phyloP scores from a whole-genome alignment of 2,329 filamentous ascomycete species.

The Epichloe glyceriae region DNA sequence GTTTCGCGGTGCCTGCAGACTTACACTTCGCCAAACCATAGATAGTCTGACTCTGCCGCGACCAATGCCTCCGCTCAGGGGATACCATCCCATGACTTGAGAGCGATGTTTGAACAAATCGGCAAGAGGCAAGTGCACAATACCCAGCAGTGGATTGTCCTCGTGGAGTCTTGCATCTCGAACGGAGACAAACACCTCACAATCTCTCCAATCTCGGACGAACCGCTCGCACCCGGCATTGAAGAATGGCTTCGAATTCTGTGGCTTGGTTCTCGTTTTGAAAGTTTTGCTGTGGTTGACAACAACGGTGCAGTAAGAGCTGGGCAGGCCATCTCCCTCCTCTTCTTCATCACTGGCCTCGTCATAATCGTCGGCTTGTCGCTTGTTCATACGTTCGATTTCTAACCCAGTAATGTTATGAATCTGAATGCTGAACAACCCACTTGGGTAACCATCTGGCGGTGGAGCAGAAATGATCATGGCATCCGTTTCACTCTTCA shows the following conservation, averaged over 20 bases:
- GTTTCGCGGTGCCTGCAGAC: conserved; percentile 44
- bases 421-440: conserved; percentile 56
- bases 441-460: conserved; percentile 46
- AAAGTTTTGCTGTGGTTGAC: conserved; percentile 59
- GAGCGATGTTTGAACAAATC: conserved; percentile 49
- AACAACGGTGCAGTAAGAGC: conserved; percentile 60
- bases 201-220: conserved; percentile 52
- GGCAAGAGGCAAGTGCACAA: conserved; percentile 52
- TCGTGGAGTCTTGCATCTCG: conserved; percentile 57
- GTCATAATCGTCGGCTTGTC: conserved; percentile 30
- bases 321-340: conserved; percentile 51
- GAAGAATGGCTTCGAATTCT: conserved; percentile 67
- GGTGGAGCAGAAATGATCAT: conserved; percentile 59
- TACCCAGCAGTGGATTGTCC: conserved; percentile 55
- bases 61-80: conserved; percentile 58
- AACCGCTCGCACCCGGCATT: conserved; percentile 65
- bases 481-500: conserved; percentile 45
- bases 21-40: conserved; percentile 59
- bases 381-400: conserved; percentile 45
- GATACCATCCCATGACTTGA: conserved; percentile 53
- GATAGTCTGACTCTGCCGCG: conserved; percentile 57
- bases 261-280: conserved; percentile 62
- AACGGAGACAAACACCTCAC: conserved; percentile 55
- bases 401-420: conserved; percentile 62
- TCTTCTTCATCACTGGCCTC: conserved; percentile 44